Percentiles rank a stretch among this genome's conserved stretches.
phyloP scores from a whole-genome alignment of 192 early-diverging fungal genomes.

The Podila verticillata region DNA sequence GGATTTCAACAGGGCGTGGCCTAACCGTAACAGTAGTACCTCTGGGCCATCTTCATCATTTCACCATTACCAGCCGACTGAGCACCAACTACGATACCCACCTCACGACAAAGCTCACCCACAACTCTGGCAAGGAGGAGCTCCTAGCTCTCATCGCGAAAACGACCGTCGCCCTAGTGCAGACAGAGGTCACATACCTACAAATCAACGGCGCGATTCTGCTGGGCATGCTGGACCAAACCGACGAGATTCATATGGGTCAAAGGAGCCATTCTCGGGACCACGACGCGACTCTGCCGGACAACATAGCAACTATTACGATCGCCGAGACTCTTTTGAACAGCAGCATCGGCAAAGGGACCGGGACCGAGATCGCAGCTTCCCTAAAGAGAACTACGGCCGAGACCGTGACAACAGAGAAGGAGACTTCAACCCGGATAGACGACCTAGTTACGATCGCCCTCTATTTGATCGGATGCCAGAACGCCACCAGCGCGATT shows the following conservation, averaged over 20 bases:
- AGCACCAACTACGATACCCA: conserved; percentile 11
- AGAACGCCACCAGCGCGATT: conserved; percentile 30
- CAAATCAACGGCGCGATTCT: conserved; percentile 34
- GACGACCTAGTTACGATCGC: conserved; percentile 25
- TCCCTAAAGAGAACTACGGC: conserved; percentile 12
- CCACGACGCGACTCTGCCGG: conserved; percentile 23
- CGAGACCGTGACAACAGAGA: conserved; percentile 33
- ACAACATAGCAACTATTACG: not conserved
- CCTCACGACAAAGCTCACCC: conserved; percentile 19
- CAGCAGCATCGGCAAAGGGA: not conserved
- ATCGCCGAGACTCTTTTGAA: conserved; percentile 25
- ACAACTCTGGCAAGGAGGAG: conserved; percentile 21
- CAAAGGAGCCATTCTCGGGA: conserved; percentile 15
- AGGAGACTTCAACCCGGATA: conserved; percentile 20
- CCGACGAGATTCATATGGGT: conserved; percentile 31
- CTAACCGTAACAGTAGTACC: conserved; percentile 9
- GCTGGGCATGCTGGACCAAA: conserved; percentile 16
- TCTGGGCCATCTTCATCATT: conserved; percentile 11
- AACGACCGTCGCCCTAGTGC: conserved; percentile 23
- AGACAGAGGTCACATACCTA: conserved; percentile 9
- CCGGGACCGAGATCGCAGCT: conserved; percentile 4
- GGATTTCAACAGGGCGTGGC: conserved; percentile 33
- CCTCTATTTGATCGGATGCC: conserved; percentile 23
- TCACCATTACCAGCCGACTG: conserved; percentile 8
- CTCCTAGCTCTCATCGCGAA: not conserved